phyloP scores from a whole-genome alignment of 768 basidiomycete species.

The Imleria badia region DNA sequence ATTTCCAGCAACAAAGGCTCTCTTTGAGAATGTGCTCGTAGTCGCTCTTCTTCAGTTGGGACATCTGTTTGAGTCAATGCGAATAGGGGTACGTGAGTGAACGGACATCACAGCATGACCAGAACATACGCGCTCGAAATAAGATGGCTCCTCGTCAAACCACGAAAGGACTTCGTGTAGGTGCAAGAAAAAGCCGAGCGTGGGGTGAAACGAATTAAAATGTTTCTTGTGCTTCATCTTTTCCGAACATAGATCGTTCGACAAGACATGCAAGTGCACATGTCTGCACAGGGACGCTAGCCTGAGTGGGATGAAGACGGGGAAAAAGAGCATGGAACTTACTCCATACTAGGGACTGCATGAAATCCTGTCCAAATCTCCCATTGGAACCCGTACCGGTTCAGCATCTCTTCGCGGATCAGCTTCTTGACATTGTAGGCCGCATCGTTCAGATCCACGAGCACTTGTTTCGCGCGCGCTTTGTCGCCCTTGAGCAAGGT shows the following conservation, averaged over 20 bases:
- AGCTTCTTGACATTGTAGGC: slow-evolving; percentile 55
- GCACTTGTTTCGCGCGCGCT: slow-evolving; percentile 50
- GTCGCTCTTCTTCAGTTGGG: slow-evolving; percentile 45
- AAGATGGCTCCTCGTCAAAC: slow-evolving; percentile 67
- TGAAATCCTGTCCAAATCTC: slow-evolving; percentile 83
- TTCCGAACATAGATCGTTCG: slow-evolving; percentile 69
- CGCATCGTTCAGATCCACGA: slow-evolving; percentile 54
- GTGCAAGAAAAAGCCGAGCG: slow-evolving; percentile 78
- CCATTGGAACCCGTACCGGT: slow-evolving; percentile 74
- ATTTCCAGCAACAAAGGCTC: slow-evolving; percentile 67
- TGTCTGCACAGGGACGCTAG: slow-evolving; percentile 47
- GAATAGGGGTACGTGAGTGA: neutral
- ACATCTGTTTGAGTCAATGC: slow-evolving; percentile 41
- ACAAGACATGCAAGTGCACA: slow-evolving; percentile 83
- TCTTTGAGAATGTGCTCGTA: slow-evolving; percentile 72
- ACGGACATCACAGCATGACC: neutral
- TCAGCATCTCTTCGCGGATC: slow-evolving; percentile 79
- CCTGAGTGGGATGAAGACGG: neutral
- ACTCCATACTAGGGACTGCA: slow-evolving; percentile 84
- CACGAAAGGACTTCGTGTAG: slow-evolving; percentile 77
- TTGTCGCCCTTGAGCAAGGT: slow-evolving; percentile 56
- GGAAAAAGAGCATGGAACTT: slow-evolving; percentile 30
- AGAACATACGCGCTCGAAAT: slow-evolving; percentile 48
- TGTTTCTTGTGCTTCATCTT: slow-evolving; percentile 85
- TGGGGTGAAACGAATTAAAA: slow-evolving; percentile 88